phyloP scores from a whole-genome alignment of 805 yeast species.

The Saccharomycopsis sp. region DNA sequence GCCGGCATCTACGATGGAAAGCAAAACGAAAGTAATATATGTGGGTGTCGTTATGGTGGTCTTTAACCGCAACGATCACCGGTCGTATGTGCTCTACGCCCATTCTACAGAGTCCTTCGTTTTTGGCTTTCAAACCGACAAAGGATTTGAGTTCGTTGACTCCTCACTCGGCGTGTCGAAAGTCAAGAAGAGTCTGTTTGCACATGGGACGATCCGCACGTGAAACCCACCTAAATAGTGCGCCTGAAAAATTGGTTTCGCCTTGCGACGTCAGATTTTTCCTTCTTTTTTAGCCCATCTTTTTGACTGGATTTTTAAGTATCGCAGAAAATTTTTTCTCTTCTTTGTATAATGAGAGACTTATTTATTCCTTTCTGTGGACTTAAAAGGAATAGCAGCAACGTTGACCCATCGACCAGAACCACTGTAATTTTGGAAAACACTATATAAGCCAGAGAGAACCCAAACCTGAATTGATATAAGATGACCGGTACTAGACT shows the following conservation, averaged over 20 bases:
- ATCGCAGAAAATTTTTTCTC: not conserved
- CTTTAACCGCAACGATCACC: not conserved
- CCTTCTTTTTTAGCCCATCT: too few relatives aligned
- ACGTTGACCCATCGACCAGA: too few relatives aligned
- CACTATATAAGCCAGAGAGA: not conserved
- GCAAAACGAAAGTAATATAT: conserved; percentile 10
- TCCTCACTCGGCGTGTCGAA: not conserved
- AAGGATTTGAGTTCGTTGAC: not conserved
- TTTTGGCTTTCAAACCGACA: conserved; percentile 26
- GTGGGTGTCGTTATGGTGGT: conserved; percentile 11
- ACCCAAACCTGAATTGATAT: not conserved
- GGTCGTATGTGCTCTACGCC: conserved; percentile 27
- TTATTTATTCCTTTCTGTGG: too few relatives aligned
- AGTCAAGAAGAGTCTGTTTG: not conserved
- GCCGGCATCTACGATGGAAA: conserved; percentile 11
- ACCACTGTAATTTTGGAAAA: not conserved
- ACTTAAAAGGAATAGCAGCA: too few relatives aligned
- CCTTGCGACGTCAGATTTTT: not conserved
- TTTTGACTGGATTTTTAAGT: too few relatives aligned
- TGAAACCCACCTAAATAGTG: not conserved
- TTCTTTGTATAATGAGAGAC: not conserved
- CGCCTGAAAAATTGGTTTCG: not conserved
- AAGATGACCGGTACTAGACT: not conserved
- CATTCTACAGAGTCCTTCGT: conserved; percentile 35
- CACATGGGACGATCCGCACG: conserved; percentile 1